Conservation (phyloP, 1,139 yeast genomes). For the Yamadazyma trypodendri region DNA sequence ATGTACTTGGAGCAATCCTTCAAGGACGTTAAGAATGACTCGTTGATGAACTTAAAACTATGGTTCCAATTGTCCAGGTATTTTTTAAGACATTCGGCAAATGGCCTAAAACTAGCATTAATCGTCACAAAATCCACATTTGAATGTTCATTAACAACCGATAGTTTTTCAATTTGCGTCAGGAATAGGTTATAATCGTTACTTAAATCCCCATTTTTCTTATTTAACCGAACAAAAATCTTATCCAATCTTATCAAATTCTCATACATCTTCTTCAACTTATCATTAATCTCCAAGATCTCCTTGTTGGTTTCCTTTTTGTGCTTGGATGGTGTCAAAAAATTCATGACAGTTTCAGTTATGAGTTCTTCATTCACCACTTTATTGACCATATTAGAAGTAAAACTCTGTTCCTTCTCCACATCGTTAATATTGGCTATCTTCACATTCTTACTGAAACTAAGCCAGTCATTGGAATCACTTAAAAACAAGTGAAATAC, state of each 20-base stretch:
- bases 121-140: constrained; percentile 13
- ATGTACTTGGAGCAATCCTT: constrained; percentile 89
- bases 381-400: constrained; percentile 34
- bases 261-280: constrained; percentile 80
- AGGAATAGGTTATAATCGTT: constrained; percentile 73
- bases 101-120: constrained; percentile 36
- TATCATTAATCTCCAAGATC: constrained; percentile 78
- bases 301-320: constrained; percentile 74
- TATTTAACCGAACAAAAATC: constrained; percentile 69
- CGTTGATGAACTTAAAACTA: constrained; percentile 65
- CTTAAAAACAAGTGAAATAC: constrained; percentile 70
- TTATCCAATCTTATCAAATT: constrained; percentile 77
- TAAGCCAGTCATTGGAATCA: constrained; percentile 81
- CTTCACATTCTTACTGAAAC: constrained; percentile 66
- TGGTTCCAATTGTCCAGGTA: constrained; percentile 42
- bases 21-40: constrained; percentile 75
- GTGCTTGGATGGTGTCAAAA: constrained; percentile 71
- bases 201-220: constrained; percentile 70
- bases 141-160: constrained; percentile 38
- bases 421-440: constrained; percentile 30
- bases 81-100: constrained; percentile 50
- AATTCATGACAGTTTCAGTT: constrained; percentile 89
- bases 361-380: constrained; percentile 60
- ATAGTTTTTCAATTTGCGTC: constrained; percentile 65
- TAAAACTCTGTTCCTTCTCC: constrained; percentile 20